Evolutionary conservation across 768 basidiomycete species (phyloP).

Genomic region (Podaxis sp.): DNA sequence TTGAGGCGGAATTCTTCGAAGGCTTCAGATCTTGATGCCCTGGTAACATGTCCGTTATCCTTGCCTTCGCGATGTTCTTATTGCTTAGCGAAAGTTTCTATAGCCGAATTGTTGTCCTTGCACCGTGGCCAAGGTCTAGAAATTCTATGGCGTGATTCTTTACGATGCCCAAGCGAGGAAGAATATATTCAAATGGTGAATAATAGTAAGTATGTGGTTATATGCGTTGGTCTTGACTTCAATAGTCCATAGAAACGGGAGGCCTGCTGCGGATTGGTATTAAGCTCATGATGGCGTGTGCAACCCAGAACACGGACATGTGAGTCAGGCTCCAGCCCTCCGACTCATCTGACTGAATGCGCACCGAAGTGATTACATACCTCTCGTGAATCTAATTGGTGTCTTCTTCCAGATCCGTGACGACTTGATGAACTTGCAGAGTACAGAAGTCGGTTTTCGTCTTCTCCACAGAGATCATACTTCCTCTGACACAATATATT

Average conservation of each 20-base stretch:
- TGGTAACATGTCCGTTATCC: constrained; percentile 64
- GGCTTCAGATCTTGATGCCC: constrained; percentile 50
- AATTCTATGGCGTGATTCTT: constrained; percentile 89
- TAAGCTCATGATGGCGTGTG: constrained; percentile 95
- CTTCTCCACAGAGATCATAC: not conserved
- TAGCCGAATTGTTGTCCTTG: constrained; percentile 73
- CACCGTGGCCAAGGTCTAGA: constrained; percentile 96
- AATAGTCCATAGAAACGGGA: constrained; percentile 71
- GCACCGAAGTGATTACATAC: constrained; percentile 74
- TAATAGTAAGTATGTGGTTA: constrained; percentile 61
- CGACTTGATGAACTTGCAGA: constrained; percentile 94
- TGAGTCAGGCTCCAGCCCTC: constrained; percentile 27
- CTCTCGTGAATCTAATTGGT: constrained; percentile 90
- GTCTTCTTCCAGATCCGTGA: constrained; percentile 98
- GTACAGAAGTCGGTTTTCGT: constrained; percentile 59
- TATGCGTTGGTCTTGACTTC: not conserved
- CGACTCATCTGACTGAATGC: not conserved
- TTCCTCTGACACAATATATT: not conserved
- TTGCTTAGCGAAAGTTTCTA: not conserved
- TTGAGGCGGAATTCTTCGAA: constrained; percentile 38
- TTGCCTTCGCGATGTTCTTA: not conserved
- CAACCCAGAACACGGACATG: constrained; percentile 59
- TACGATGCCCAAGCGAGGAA: constrained; percentile 90
- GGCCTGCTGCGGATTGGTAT: constrained; percentile 89
- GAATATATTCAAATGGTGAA: constrained; percentile 97